These are phyloP conservation scores for Stenocarpella maydis DNA, from an alignment of 2,329 filamentous ascomycete species.

Conservation along the genomic window DNA sequence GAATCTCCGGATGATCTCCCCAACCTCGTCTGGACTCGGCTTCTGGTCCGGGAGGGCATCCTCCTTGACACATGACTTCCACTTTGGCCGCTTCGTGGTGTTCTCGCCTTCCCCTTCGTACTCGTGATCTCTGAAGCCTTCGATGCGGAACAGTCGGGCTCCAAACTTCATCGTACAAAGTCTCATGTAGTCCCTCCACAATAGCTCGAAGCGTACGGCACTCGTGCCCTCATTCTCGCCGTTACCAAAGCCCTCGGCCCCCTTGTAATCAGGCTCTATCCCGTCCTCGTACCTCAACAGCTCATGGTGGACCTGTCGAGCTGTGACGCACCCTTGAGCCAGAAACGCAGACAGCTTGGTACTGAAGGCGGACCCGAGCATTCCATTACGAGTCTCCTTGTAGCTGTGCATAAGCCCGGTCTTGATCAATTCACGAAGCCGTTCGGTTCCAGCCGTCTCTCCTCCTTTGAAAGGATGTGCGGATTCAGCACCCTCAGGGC, in stretches of 20 bases:
- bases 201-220: constrained; percentile 74
- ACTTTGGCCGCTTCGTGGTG: constrained; percentile 45
- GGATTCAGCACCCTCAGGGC: constrained; percentile 61
- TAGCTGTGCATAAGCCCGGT: constrained; percentile 70
- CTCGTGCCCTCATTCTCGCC: constrained; percentile 78
- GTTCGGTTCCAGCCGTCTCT: constrained; percentile 65
- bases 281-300: constrained; percentile 76
- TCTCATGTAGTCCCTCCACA: constrained; percentile 85
- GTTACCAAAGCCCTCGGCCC: constrained; percentile 66
- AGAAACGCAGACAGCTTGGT: constrained; percentile 81
- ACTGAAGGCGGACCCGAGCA: constrained; percentile 75
- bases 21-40: constrained; percentile 53
- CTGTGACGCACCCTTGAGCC: constrained; percentile 75
- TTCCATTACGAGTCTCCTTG: constrained; percentile 75
- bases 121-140: constrained; percentile 65
- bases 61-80: constrained; percentile 55
- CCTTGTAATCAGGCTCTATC: constrained; percentile 48
- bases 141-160: constrained; percentile 67
- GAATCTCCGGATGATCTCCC: constrained; percentile 64
- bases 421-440: constrained; percentile 67
- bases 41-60: constrained; percentile 47
- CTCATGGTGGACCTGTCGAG: constrained; percentile 75
- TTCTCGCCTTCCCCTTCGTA: constrained; percentile 55
- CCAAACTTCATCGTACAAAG: constrained; percentile 77
- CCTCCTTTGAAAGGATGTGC: constrained; percentile 76